phyloP scores from a whole-genome alignment of 2,329 filamentous ascomycete genomes.

The Juglanconis sp. region DNA sequence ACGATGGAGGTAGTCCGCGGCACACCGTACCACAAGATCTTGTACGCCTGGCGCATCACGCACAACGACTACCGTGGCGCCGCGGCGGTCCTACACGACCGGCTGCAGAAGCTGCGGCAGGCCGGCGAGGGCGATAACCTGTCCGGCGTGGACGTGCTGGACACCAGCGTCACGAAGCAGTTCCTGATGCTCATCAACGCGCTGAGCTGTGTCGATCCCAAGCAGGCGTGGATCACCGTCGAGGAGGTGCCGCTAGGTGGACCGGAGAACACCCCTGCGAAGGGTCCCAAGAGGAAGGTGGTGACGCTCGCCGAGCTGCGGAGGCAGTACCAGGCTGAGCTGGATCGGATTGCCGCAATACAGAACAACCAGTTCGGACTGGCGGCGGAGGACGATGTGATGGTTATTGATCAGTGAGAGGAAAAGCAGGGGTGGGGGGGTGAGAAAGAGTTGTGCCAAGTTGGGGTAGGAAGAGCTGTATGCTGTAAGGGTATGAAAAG shows the following conservation, averaged over 20 bases:
- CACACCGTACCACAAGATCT: conserved; percentile 78
- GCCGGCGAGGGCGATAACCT: conserved; percentile 58
- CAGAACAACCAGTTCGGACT: conserved; percentile 88
- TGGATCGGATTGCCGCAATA: conserved; percentile 85
- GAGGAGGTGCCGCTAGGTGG: conserved; percentile 32
- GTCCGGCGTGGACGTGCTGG: conserved; percentile 53
- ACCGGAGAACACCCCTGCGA: conserved; percentile 12
- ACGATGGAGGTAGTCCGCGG: conserved; percentile 62
- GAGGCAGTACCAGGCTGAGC: conserved; percentile 83
- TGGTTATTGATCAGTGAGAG: conserved; percentile 30
- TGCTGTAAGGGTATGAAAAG: conserved; percentile 9
- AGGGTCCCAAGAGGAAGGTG: conserved; percentile 62
- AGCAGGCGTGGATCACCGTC: conserved; percentile 78
- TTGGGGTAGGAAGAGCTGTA: conserved; percentile 6
- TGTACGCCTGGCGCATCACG: conserved; percentile 86
- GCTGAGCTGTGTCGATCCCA: conserved; percentile 76
- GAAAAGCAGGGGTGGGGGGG: conserved; percentile 34
- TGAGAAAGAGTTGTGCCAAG: conserved; percentile 24
- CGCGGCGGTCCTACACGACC: conserved; percentile 59
- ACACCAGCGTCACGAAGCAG: conserved; percentile 66
- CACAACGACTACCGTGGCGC: conserved; percentile 83
- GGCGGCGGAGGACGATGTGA: conserved; percentile 47
- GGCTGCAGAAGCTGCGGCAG: conserved; percentile 59
- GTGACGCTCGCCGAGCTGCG: conserved; percentile 83
- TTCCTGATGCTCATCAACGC: conserved; percentile 93